Conservation (phyloP, 805 yeast genomes). For the Wickerhamiella allomyrinae region DNA sequence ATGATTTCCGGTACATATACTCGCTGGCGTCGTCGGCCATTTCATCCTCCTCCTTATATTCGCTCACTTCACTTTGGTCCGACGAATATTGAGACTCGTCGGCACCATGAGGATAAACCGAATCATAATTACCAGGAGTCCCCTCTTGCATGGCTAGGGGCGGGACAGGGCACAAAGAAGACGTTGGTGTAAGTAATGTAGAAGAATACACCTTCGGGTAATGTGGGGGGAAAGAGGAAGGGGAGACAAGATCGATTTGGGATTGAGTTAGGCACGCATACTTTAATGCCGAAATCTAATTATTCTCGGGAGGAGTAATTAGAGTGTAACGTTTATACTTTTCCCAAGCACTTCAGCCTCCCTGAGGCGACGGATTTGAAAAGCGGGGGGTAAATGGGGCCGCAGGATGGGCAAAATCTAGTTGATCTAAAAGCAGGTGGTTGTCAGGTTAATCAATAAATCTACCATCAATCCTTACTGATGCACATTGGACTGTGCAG, state of each 20-base stretch:
- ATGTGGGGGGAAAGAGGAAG: too few relatives aligned
- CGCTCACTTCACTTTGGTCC: background rate
- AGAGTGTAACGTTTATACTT: slow-evolving; percentile 1
- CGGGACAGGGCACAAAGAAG: too few relatives aligned
- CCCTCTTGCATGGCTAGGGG: slow-evolving; percentile 5
- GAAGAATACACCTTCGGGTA: too few relatives aligned
- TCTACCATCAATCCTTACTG: too few relatives aligned
- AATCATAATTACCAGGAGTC: slow-evolving; percentile 4
- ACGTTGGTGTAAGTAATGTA: too few relatives aligned
- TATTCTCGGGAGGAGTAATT: background rate
- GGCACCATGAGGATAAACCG: background rate
- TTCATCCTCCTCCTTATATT: background rate
- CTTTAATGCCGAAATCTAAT: background rate
- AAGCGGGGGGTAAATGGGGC: too few relatives aligned
- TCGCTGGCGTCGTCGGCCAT: background rate
- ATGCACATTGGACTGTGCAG: too few relatives aligned
- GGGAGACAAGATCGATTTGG: background rate
- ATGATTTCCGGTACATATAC: background rate
- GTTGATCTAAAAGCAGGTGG: too few relatives aligned
- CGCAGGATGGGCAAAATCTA: too few relatives aligned
- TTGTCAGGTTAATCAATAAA: too few relatives aligned
- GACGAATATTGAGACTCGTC: background rate
- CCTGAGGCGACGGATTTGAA: too few relatives aligned
- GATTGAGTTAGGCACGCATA: background rate
- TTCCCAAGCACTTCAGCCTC: too few relatives aligned